Evolutionary conservation across 805 yeast species (phyloP), one percentile per base, ranked within the genome.

Genomic region (Candida ponderosae): DNA sequence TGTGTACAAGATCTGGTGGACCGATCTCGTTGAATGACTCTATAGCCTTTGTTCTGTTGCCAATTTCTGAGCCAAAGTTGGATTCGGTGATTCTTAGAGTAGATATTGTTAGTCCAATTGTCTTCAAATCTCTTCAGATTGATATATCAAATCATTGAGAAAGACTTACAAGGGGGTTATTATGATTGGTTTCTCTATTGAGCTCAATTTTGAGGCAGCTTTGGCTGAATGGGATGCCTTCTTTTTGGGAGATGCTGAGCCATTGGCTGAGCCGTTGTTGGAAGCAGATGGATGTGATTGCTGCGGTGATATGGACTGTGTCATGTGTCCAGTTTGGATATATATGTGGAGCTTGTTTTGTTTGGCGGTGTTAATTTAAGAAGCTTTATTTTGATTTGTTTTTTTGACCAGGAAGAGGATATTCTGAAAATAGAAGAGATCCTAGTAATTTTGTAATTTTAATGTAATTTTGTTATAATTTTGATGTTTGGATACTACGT

Each of bases 1-100:
- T 46, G 46, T 70, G 82, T 3, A 79, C 76, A 40, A 83, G 61
- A 57, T 84, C 94, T 4, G 88, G 81, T 3, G 88, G 85, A 0
- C 94, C 94, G 18, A 81, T 51, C n/a, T 78, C 79, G 37, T 29
- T 45, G 36, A 35, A 70, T 8, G 64, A 50, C 0, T 66, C 50
- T 18, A 78, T 45, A 0, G 64, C 45, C 4, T 54, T 50, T 4
- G 74, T 68, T 35, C 85, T 63, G n/a, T 66, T 58, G 14, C 64
- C 67, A 19, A 79, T 54, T n/a, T 79, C 63, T 39, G 72, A 75
- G 1, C 79, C 78, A 14, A 66, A 59, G 14, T 60, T 59, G n/a
- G 47, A 54, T 50, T 79, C 85, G 29, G 60, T 53, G 20, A 74
- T 62, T 35, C 66, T 62, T 15, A 55, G 56, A 4, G 46, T 40